Conservation (phyloP, 75 land plant species). For the Cunninghamia lanceolata region DNA sequence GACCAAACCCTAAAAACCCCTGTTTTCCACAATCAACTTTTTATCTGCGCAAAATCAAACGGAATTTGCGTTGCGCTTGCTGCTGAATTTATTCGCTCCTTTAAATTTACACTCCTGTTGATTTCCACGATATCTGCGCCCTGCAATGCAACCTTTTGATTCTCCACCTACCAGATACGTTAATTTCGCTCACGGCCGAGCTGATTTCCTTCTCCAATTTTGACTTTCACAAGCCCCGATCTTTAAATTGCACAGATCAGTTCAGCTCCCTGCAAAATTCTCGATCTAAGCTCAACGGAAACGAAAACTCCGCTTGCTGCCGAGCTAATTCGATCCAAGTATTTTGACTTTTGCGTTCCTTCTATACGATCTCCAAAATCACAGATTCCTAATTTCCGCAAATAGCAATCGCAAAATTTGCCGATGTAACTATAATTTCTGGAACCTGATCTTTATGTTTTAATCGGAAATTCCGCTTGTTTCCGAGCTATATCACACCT, state of each 20-base stretch:
- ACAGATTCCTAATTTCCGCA: background rate
- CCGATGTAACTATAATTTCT: background rate
- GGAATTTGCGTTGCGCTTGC: background rate
- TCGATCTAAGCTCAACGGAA: background rate
- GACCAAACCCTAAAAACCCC: background rate
- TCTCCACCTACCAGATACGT: background rate
- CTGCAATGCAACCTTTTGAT: too few relatives aligned
- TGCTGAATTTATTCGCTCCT: background rate
- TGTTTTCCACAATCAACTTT: background rate
- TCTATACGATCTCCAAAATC: background rate
- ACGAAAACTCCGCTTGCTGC: background rate
- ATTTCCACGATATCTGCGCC: background rate
- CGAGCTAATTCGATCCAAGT: background rate
- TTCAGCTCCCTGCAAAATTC: background rate
- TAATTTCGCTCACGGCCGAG: background rate
- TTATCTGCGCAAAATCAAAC: background rate
- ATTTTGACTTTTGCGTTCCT: background rate
- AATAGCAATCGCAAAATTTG: background rate
- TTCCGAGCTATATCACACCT: background rate
- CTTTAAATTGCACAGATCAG: background rate
- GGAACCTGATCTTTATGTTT: background rate
- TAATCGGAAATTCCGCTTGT: background rate
- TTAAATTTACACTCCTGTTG: background rate
- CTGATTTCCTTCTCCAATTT: background rate
- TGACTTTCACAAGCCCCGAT: background rate